Conservation (phyloP, 495 filamentous ascomycete genomes). For the Baudoinia panamericana region DNA sequence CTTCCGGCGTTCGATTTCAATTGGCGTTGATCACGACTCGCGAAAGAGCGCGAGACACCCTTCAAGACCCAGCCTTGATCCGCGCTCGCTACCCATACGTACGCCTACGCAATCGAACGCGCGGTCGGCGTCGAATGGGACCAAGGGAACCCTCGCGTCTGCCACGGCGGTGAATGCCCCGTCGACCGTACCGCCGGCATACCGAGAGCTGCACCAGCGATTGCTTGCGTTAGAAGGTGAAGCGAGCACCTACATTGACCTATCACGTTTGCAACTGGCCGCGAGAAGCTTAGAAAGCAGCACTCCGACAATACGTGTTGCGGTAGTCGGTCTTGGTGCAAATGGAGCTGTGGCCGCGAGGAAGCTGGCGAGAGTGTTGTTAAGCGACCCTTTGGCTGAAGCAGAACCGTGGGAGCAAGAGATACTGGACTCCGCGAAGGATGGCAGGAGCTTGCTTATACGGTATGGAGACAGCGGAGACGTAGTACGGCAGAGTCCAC, state of each 20-base stretch:
- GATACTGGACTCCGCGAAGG: constrained; percentile 34
- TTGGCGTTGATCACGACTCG: too few relatives aligned
- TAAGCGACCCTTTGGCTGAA: constrained; percentile 62
- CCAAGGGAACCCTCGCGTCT: constrained; percentile 20
- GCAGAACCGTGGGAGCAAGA: constrained; percentile 58
- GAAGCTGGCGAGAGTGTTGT: constrained; percentile 52
- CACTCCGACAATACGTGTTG: constrained; percentile 56
- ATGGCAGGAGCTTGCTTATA: constrained; percentile 43
- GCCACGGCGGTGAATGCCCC: constrained; percentile 28
- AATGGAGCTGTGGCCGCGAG: constrained; percentile 30
- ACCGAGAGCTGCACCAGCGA: constrained; percentile 43
- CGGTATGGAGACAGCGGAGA: constrained; percentile 40
- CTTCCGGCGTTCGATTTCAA: too few relatives aligned
- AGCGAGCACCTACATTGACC: constrained; percentile 53
- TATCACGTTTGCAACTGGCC: constrained; percentile 67
- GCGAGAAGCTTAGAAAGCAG: constrained; percentile 59
- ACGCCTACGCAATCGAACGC: too few relatives aligned
- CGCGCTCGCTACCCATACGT: too few relatives aligned
- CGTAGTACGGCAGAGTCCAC: constrained; percentile 30
- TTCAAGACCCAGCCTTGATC: too few relatives aligned
- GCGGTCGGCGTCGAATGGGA: too few relatives aligned
- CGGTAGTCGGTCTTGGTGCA: constrained; percentile 30
- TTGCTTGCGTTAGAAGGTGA: constrained; percentile 48
- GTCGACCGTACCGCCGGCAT: constrained; percentile 22
- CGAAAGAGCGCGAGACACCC: too few relatives aligned